Evolutionary conservation across 2,329 filamentous ascomycete genomes (phyloP).

Genomic region (Microdochium bolleyi): DNA sequence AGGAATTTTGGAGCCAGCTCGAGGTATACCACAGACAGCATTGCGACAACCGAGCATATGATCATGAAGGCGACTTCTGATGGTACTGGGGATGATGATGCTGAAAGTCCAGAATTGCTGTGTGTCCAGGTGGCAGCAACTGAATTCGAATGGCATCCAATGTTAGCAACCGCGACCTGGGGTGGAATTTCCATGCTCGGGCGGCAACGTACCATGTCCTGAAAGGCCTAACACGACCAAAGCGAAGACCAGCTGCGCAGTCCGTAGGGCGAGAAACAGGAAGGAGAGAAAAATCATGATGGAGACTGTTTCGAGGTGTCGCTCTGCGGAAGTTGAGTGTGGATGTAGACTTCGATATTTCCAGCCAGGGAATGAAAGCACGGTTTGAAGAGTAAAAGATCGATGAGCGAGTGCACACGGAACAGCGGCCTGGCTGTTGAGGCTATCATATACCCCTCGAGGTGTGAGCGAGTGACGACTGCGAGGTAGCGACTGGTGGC

Average conservation of each 20-base stretch:
- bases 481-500: not conserved
- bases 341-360: slow-evolving; percentile 8
- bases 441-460: not conserved
- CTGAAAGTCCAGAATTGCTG: slow-evolving; percentile 26
- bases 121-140: slow-evolving; percentile 48
- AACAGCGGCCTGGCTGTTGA: slow-evolving; percentile 4
- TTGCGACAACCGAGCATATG: slow-evolving; percentile 43
- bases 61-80: slow-evolving; percentile 50
- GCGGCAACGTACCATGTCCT: slow-evolving; percentile 35
- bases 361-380: too few species aligned
- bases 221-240: slow-evolving; percentile 39
- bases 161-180: not conserved
- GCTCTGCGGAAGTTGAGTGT: not conserved
- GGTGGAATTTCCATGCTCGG: not conserved
- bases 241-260: slow-evolving; percentile 35
- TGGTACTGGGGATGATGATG: slow-evolving; percentile 40
- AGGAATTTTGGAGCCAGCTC: slow-evolving; percentile 38
- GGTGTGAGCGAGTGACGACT: not conserved
- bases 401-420: slow-evolving; percentile 15
- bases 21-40: slow-evolving; percentile 46
- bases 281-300: slow-evolving; percentile 28
- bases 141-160: slow-evolving; percentile 29
- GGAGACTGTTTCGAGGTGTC: not conserved
- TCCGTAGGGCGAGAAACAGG: slow-evolving; percentile 33
- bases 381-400: not conserved